phyloP scores from a whole-genome alignment of 306 rosid genomes.

The Rubus parviflorus region DNA sequence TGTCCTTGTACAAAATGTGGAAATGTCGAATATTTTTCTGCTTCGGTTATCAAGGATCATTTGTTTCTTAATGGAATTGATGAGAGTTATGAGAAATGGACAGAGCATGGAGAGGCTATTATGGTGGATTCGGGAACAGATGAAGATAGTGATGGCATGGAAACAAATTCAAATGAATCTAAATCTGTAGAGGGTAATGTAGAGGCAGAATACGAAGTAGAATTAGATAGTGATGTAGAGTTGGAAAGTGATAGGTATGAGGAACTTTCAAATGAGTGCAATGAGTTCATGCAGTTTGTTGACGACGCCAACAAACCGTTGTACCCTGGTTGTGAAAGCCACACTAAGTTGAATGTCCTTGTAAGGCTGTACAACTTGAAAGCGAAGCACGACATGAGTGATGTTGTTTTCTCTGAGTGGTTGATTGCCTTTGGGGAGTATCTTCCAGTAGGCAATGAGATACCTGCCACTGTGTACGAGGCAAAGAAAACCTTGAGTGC shows the following conservation, averaged over 20 bases:
- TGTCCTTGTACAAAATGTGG: not conserved
- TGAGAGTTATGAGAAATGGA: not conserved
- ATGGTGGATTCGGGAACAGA: not conserved
- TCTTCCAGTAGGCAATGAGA: not conserved
- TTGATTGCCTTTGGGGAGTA: not conserved
- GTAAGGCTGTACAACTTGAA: not conserved
- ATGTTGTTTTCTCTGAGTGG: not conserved
- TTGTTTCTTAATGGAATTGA: not conserved
- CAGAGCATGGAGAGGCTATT: not conserved
- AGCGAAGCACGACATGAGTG: not conserved
- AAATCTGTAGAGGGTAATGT: not conserved
- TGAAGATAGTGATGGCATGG: not conserved
- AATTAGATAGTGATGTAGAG: not conserved
- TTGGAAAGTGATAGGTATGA: not conserved
- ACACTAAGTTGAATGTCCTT: not conserved
- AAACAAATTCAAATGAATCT: not conserved
- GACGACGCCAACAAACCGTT: not conserved
- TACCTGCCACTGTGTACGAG: no score
- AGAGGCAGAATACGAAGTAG: not conserved
- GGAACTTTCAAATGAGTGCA: not conserved
- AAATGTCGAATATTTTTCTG: not conserved
- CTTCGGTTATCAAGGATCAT: not conserved
- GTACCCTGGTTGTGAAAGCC: not conserved
- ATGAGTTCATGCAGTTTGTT: not conserved
- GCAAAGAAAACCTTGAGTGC: no score